phyloP scores from a whole-genome alignment of 306 rosid species.

The Astragalus glycyphyllos region DNA sequence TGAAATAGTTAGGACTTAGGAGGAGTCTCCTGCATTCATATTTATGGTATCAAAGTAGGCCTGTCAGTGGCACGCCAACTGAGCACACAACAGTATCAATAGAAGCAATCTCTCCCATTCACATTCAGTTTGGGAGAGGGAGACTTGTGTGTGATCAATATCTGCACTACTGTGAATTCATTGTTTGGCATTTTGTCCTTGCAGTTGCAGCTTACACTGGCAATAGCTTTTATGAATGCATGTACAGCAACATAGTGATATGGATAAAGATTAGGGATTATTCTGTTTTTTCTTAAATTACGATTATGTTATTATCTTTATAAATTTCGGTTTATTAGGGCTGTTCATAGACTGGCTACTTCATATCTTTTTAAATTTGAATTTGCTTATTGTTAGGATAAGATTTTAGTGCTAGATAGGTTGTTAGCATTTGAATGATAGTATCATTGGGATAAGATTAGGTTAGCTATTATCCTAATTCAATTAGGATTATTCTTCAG shows the following conservation, averaged over 20 bases:
- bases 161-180: background rate
- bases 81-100: background rate
- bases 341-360: too few relatives aligned
- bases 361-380: too few relatives aligned
- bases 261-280: too few relatives aligned
- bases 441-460: too few relatives aligned
- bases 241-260: background rate
- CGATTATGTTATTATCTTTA: too few relatives aligned
- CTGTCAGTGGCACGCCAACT: conserved; percentile 3
- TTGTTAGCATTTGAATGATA: too few relatives aligned
- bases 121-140: conserved; percentile 1
- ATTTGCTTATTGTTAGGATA: too few relatives aligned
- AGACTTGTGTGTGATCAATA: background rate
- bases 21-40: background rate
- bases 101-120: conserved; percentile 23
- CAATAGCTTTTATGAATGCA: conserved; percentile 11
- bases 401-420: too few relatives aligned
- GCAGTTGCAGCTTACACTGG: conserved; percentile 19
- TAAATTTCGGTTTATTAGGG: too few relatives aligned
- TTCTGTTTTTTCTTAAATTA: too few relatives aligned
- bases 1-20: background rate
- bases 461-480: too few relatives aligned
- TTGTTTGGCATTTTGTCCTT: background rate
- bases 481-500: too few relatives aligned
- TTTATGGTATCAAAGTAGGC: background rate